A percentile compares a stretch with the other conserved stretches of the same genome.
Evolutionary conservation across 805 yeast genomes (phyloP).

Genomic region (Pichia nakasei): DNA sequence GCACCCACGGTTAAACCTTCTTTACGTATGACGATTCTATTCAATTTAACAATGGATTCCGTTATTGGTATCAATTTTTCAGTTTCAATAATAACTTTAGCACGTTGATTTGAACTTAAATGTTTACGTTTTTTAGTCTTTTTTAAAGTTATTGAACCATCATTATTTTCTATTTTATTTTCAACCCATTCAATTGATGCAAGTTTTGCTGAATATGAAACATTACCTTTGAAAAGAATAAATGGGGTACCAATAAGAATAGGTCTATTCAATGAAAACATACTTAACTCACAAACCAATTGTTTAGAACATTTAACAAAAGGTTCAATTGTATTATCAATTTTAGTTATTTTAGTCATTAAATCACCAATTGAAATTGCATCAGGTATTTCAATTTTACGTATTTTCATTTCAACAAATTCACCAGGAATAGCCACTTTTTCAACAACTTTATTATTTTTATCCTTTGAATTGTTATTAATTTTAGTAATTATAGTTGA

Average conservation of each 20-base stretch:
- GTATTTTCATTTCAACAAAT: conserved; percentile 38
- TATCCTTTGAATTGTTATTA: conserved; percentile 1
- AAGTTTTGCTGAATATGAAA: conserved; percentile 62
- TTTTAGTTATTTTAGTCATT: conserved; percentile 27
- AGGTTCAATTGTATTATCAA: not conserved
- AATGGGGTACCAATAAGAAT: conserved; percentile 72
- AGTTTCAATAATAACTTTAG: conserved; percentile 40
- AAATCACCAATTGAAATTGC: conserved; percentile 62
- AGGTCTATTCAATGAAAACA: conserved; percentile 66
- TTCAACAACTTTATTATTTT: conserved; percentile 12
- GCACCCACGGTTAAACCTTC: conserved; percentile 65
- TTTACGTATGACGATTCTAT: conserved; percentile 60
- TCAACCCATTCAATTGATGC: conserved; percentile 30
- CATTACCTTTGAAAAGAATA: conserved; percentile 67
- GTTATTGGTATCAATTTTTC: conserved; percentile 5
- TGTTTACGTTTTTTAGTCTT: conserved; percentile 46
- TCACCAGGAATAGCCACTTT: conserved; percentile 46
- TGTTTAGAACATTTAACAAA: conserved; percentile 36
- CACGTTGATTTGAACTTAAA: conserved; percentile 50
- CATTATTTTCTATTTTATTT: conserved; percentile 23
- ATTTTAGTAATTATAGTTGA: conserved; percentile 20
- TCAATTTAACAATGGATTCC: conserved; percentile 27
- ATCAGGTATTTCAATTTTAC: conserved; percentile 28
- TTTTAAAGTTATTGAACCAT: conserved; percentile 15
- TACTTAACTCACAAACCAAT: conserved; percentile 46